Base-by-base conservation (phyloP, 2,329 filamentous ascomycete species). In the Westerdykella ornata region DNA sequence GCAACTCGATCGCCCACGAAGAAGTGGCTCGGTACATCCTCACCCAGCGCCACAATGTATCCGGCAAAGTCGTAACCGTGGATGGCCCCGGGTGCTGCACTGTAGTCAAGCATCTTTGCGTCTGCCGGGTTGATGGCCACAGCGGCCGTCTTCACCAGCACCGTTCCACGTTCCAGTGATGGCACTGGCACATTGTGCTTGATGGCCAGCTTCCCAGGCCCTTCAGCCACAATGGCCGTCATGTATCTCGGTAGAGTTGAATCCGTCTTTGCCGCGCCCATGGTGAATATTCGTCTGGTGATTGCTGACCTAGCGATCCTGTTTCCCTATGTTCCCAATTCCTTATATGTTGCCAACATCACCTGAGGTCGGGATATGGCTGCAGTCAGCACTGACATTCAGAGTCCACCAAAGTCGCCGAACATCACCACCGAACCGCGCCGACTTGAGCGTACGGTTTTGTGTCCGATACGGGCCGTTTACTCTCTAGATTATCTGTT, bases 41-140 rank as follows among this genome's bases (percentile, higher is more conserved):
- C n/a, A 13, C 44, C 41, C n/a, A 46, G 26, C 12, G 32, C 33
- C 5, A 14, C 28, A 22, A 46, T 38, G 34, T 37, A 18, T 7
- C 44, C 44, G 15, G 44, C 44, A 34, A 36, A 46, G 31, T 46
- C 41, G 18, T 29, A 43, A 17, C 44, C 44, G 13, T 31, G 13
- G 37, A 44, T 39, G 35, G 41, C 42, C 13, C 33, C 36, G 15
- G 35, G 35, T 14, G 42, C 46, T 12, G 39, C 35, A 31, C 48
- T 51, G 32, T 26, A 28, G 5, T 37, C 45, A 2, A 36, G 38
- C 52, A 54, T 57, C 39, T 58, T 57, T 14, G 42, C 42, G 32
- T 58, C 53, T 8, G 44, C 45, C 9, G 55, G 52, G 31, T 58
- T 58, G n/a, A 58, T 29, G 14, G 53, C 43, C 31, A 56, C 46